Percentiles rank a stretch among this genome's conserved stretches.
These are phyloP conservation scores for Penicillium robsamsonii DNA, from an alignment of 495 filamentous ascomycete species.

Conservation along the genomic window DNA sequence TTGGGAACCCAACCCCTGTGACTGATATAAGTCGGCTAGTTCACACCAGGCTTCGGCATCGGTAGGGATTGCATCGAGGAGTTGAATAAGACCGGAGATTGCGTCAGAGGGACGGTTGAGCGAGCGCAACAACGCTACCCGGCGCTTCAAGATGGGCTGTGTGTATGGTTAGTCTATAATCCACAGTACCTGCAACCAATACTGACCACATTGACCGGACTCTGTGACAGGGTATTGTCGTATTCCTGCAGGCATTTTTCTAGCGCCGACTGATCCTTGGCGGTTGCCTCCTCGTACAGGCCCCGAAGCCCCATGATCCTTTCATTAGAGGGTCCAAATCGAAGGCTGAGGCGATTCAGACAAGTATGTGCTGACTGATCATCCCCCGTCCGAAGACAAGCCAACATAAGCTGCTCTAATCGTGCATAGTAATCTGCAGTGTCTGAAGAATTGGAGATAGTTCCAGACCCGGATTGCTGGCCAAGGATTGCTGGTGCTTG, in stretches of 20 bases:
- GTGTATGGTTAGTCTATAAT: background rate
- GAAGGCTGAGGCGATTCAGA: slow-evolving; percentile 67
- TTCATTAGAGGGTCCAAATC: slow-evolving; percentile 82
- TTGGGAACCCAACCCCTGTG: slow-evolving; percentile 71
- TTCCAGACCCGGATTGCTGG: slow-evolving; percentile 45
- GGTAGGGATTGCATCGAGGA: slow-evolving; percentile 81
- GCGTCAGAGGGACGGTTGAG: slow-evolving; percentile 68
- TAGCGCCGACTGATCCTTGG: slow-evolving; percentile 59
- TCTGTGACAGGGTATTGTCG: slow-evolving; percentile 66
- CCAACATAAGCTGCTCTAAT: slow-evolving; percentile 82
- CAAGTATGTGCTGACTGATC: slow-evolving; percentile 71
- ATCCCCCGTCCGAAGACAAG: slow-evolving; percentile 83
- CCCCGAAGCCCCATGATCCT: slow-evolving; percentile 78
- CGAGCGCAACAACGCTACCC: slow-evolving; percentile 73
- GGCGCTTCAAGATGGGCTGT: slow-evolving; percentile 83
- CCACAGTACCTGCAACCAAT: background rate
- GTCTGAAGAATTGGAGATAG: slow-evolving; percentile 49
- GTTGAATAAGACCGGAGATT: slow-evolving; percentile 64
- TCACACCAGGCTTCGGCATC: slow-evolving; percentile 96
- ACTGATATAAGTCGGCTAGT: slow-evolving; percentile 78
- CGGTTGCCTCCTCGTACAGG: slow-evolving; percentile 81
- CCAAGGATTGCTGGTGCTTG: slow-evolving; percentile 69
- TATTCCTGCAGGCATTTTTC: slow-evolving; percentile 72
- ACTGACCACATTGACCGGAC: slow-evolving; percentile 78
- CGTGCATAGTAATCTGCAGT: slow-evolving; percentile 72